Base-by-base conservation (phyloP, 2,329 filamentous ascomycete species). In the Penicillium sp. region DNA sequence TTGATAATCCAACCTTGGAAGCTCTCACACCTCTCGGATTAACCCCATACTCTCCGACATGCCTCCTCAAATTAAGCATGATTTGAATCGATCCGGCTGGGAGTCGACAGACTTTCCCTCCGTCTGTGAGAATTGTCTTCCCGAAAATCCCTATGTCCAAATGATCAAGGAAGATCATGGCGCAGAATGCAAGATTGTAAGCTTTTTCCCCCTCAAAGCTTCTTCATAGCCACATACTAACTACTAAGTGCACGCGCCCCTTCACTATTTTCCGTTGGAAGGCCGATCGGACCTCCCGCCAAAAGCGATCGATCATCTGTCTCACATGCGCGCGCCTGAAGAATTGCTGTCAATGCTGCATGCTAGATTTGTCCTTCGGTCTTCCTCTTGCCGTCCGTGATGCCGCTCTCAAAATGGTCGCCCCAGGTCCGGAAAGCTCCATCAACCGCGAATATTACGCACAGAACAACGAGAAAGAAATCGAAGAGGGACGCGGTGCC, bases 301-400 rank as follows among this genome's bases (percentile, higher is more conserved):
- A 93, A 74, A 96, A 95, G 77, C 88, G 90, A 63, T 97, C 93
- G 52, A 96, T 90, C 67, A 95, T 97, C 68, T 99, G 94, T 75
- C 82, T 99, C 25, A 99, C 94, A 38, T 99, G 94, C 79, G 93
- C 94, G 22, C 89, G 94, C 42, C 82, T 97, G 63, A 99, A 99
- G 78, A 99, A 99, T 79, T 97, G 94, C 79, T 99, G 94, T 71
- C 94, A 99, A 79, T 93, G 88, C 77, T 99, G 94, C 80, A 97
- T 97, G 91, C 87, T 99, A 50, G 94, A 99, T 81, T 79, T 99
- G 57, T 93, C 90, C 12, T 99, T 97, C 69, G 95, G 94, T 25
- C 81, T 99, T 28, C 94, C 94, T 11, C 96, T 99, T 69, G 89
- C 92, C 14, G 90, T 99, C 56, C 87, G 94, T 70, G 94, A 99